Base-by-base conservation (phyloP, 73 alveolate species). In the Urostyla sp. region DNA sequence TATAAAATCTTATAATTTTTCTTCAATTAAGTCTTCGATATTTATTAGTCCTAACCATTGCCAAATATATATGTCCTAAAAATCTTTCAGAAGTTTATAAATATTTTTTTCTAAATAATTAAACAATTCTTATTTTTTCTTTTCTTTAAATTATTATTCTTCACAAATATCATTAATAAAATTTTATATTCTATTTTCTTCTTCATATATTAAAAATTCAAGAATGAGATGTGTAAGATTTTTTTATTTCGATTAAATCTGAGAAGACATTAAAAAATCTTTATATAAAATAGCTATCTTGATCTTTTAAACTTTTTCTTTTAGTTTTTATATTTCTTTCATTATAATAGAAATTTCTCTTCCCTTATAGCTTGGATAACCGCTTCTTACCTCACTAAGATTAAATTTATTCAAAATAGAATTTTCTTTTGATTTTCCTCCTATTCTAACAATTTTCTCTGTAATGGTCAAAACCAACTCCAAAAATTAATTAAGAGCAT, bases 391-490 rank as follows among this genome's bases (percentile, higher is more conserved):
- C 6, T 5, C 11, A 3, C 18, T 7, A 11, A 16, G 8, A 4
- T n/a, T 15, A 31, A 23, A 31, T 24, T 50, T 23, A 0, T 50
- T 5, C 63, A 15, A 8, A 24, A 87, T 32, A 31, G 48, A 50
- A 51, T 83, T 93, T 60, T 90, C 80, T 59, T 94, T 84, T 2
- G 92, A 74, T 34, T 92, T 75, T 15, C 97, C 96, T 0, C 98
- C 98, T n/a, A 94, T 73, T 75, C 98, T 84, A 2, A 88, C 94
- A 10, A 93, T 38, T 36, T 63, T 34, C 28, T 76, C 44, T 37
- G 92, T 84, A 75, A 34, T 76, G 37, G 55, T 32, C 35, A 35
- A 48, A 13, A 89, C 67, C 20, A 75, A 67, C 53, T 75, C 93
- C 44, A 84, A 75, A 34, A 89, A 84, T 56, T 67, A 67, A 74